phyloP scores from a whole-genome alignment of 73 alveolate genomes.

The Tetrahymena elliotti region DNA sequence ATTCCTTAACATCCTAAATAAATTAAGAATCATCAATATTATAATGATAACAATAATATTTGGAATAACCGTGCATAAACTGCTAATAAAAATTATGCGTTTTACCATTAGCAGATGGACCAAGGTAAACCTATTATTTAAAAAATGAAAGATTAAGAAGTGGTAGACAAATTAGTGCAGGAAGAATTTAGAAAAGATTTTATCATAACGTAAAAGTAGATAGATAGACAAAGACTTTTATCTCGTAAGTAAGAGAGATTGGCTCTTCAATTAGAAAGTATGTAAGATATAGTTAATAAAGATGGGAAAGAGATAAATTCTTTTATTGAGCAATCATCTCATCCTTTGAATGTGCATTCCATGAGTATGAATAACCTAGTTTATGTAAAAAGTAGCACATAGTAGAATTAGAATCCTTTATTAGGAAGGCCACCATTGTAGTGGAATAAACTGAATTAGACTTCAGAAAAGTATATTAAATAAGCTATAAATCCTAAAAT shows the following conservation, averaged over 20 bases:
- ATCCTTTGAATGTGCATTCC: not conserved
- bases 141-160: not conserved
- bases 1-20: not conserved
- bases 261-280: not conserved
- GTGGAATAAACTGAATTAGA: not conserved
- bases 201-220: not conserved
- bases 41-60: not conserved
- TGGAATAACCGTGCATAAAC: not conserved
- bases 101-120: not conserved
- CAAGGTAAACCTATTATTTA: not conserved
- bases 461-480: not conserved
- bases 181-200: not conserved
- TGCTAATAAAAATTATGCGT: not conserved
- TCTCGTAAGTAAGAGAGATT: not conserved
- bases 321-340: not conserved
- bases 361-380: not conserved
- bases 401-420: not conserved
- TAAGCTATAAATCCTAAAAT: not conserved
- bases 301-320: not conserved
- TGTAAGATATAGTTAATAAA: not conserved
- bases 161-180: not conserved
- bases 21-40: not conserved
- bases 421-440: not conserved
- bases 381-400: not conserved
- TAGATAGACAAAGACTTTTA: not conserved